Evolutionary conservation across 2,329 filamentous ascomycete genomes (phyloP).

Genomic region (Zymoseptoria brevis): DNA sequence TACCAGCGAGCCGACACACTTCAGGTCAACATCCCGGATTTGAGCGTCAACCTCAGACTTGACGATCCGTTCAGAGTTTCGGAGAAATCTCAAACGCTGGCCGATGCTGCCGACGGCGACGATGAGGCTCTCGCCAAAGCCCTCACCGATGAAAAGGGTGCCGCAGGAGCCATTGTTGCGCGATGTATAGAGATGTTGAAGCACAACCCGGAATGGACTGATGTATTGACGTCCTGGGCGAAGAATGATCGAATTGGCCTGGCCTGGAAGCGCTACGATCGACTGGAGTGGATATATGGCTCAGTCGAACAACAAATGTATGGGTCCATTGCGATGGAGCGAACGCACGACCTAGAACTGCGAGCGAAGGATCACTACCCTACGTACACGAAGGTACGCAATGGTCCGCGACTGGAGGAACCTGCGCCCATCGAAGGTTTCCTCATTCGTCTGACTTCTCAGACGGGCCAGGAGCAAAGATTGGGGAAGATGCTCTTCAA

Average conservation of each 20-base stretch:
- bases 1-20: constrained; percentile 50
- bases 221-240: constrained; percentile 53
- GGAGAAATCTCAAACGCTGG: constrained; percentile 37
- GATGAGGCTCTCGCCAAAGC: constrained; percentile 40
- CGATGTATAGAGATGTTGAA: constrained; percentile 53
- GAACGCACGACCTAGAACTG: constrained; percentile 58
- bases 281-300: constrained; percentile 61
- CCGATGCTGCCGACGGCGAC: constrained; percentile 37
- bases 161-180: constrained; percentile 49
- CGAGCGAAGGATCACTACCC: constrained; percentile 59
- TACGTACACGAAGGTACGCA: constrained; percentile 38
- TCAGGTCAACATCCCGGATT: constrained; percentile 55
- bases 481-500: constrained; percentile 57
- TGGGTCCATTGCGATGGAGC: constrained; percentile 59
- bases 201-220: constrained; percentile 50
- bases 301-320: constrained; percentile 61
- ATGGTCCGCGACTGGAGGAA: constrained; percentile 45
- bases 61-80: constrained; percentile 52
- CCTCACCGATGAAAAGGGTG: constrained; percentile 46
- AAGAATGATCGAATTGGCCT: constrained; percentile 53
- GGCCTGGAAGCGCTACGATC: constrained; percentile 62
- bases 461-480: constrained; percentile 51
- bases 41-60: constrained; percentile 51
- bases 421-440: constrained; percentile 59
- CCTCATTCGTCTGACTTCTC: constrained; percentile 56